Conservation (phyloP, 495 filamentous ascomycete genomes). For the Penicillium arizonense region DNA sequence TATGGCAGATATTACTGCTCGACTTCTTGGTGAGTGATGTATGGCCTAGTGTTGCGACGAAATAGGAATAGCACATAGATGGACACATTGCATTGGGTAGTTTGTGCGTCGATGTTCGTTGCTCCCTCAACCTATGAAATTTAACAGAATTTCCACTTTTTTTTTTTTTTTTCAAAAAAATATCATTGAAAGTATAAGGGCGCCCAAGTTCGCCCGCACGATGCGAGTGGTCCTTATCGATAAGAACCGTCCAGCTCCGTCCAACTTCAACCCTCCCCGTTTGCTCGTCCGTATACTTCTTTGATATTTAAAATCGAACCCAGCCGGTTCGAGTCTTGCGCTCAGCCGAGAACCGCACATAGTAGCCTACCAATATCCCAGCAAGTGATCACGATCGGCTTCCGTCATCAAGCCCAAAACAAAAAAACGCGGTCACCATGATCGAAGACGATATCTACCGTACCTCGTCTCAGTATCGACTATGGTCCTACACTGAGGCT, state of each 20-base stretch:
- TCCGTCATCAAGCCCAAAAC: neutral
- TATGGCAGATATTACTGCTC: constrained; percentile 85
- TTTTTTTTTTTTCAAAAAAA: too few species aligned
- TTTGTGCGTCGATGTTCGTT: neutral
- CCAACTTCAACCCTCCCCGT: too few species aligned
- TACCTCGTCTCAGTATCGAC: constrained; percentile 81
- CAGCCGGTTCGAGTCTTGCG: neutral
- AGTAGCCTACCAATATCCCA: too few species aligned
- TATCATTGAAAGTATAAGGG: too few species aligned
- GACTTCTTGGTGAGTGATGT: constrained; percentile 74
- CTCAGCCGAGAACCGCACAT: neutral
- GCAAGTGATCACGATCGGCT: neutral
- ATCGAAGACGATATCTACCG: constrained; percentile 90
- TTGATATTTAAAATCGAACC: too few species aligned
- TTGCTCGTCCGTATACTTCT: too few species aligned
- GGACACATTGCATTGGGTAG: constrained; percentile 6
- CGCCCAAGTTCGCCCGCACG: neutral
- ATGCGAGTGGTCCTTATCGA: neutral
- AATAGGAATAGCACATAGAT: neutral
- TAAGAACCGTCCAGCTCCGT: neutral
- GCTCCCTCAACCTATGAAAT: neutral
- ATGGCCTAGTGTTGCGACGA: neutral
- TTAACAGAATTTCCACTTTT: too few species aligned
- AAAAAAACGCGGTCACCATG: constrained; percentile 34
- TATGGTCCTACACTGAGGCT: constrained; percentile 88